Conservation (phyloP, 179 eudicot genomes). For the Gypsophila paniculata region DNA sequence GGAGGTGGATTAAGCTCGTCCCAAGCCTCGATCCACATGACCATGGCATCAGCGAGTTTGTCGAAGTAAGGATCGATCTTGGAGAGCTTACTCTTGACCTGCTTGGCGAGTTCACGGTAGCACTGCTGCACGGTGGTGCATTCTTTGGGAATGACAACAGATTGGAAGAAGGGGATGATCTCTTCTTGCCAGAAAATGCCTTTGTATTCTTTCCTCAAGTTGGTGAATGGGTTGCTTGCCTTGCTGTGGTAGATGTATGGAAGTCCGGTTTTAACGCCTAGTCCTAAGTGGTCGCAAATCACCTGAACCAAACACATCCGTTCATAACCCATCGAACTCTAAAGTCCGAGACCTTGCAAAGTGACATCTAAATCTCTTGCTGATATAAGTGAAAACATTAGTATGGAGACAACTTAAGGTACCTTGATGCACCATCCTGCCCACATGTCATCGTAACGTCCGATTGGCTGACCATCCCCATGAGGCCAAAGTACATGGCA, state of each 20-base stretch:
- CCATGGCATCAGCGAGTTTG: slow-evolving; percentile 76
- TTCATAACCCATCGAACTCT: not conserved
- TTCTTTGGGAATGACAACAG: slow-evolving; percentile 51
- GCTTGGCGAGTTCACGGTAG: slow-evolving; percentile 60
- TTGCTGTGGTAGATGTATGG: slow-evolving; percentile 89
- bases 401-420: not conserved
- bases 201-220: slow-evolving; percentile 70
- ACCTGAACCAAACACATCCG: slow-evolving; percentile 30
- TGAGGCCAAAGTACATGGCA: slow-evolving; percentile 97
- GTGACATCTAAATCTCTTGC: too few species aligned
- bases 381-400: too few species aligned
- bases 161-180: slow-evolving; percentile 78
- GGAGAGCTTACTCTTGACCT: slow-evolving; percentile 64
- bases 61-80: slow-evolving; percentile 61
- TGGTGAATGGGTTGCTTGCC: slow-evolving; percentile 79
- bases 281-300: slow-evolving; percentile 65
- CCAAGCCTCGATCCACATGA: slow-evolving; percentile 81
- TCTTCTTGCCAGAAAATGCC: slow-evolving; percentile 92
- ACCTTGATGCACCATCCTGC: slow-evolving; percentile 98
- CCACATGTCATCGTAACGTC: slow-evolving; percentile 99
- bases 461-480: slow-evolving; percentile 99
- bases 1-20: slow-evolving; percentile 64
- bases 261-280: slow-evolving; percentile 72
- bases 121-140: slow-evolving; percentile 70
- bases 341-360: too few species aligned